These are phyloP conservation scores for Mortierella sp. DNA, from an alignment of 371 early-diverging fungal species.

Conservation along the genomic window DNA sequence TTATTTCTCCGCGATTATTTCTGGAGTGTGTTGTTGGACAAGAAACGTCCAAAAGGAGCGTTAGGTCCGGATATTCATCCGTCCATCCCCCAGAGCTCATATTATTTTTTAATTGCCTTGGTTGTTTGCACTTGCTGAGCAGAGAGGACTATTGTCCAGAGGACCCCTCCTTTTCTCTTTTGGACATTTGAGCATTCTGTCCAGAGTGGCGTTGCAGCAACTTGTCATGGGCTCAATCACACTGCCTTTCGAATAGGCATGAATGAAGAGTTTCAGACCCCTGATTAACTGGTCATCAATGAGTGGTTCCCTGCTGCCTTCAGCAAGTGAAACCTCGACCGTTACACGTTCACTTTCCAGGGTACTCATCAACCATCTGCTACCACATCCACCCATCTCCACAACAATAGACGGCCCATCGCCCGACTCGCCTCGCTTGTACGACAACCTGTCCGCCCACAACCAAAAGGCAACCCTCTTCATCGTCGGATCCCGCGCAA, in stretches of 20 bases:
- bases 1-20: neutral
- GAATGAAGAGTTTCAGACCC: neutral
- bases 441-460: conserved; percentile 62
- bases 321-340: neutral
- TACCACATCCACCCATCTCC: neutral
- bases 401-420: conserved; percentile 44
- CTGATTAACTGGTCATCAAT: neutral
- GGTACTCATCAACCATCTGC: neutral
- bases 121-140: neutral
- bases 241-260: neutral
- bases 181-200: neutral
- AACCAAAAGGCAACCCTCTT: conserved; percentile 75
- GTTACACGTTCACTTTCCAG: neutral
- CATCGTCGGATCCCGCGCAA: conserved; percentile 69
- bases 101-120: neutral
- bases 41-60: neutral
- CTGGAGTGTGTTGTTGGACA: neutral
- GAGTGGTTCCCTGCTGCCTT: neutral
- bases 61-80: conserved; percentile 1
- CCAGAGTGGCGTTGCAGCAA: no score
- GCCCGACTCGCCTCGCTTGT: conserved; percentile 58
- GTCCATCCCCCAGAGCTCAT: neutral
- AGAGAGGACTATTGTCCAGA: neutral
- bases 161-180: no score
- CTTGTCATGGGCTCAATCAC: neutral